These are phyloP conservation scores for Neofusicoccum umdonicola DNA, from an alignment of 2,329 filamentous ascomycete species.

Conservation along the genomic window DNA sequence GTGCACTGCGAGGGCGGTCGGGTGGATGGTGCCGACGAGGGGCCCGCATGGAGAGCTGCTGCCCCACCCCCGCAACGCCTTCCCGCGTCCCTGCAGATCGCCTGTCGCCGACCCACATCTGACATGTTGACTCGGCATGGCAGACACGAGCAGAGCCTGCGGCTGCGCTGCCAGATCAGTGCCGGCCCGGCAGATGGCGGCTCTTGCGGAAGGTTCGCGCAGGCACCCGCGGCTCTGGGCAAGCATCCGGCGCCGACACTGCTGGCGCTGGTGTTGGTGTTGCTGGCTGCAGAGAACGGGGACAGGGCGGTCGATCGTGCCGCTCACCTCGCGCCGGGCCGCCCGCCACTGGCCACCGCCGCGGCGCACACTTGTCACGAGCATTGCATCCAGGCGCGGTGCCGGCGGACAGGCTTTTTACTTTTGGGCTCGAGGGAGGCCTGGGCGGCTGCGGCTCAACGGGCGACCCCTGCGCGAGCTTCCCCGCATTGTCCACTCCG, in stretches of 20 bases:
- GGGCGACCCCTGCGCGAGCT: background rate
- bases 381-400: no score
- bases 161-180: background rate
- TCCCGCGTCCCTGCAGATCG: background rate
- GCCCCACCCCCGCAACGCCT: constrained; percentile 4
- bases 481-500: background rate
- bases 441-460: background rate
- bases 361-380: background rate
- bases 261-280: background rate
- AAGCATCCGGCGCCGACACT: background rate
- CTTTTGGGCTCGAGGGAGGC: no score
- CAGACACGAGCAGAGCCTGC: background rate
- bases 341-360: no score
- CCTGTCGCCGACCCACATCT: background rate
- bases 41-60: background rate
- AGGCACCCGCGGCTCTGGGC: background rate
- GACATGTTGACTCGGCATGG: no score
- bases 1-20: background rate
- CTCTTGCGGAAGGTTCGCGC: background rate
- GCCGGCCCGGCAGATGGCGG: background rate
- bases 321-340: no score
- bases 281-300: background rate
- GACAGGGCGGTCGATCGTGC: background rate
- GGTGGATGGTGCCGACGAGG: background rate
- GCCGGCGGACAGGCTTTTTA: no score